A percentile compares a stretch with the other conserved stretches of the same genome.
phyloP scores from a whole-genome alignment of 176 grass and related monocot species.

The Alloteropsis semialata region DNA sequence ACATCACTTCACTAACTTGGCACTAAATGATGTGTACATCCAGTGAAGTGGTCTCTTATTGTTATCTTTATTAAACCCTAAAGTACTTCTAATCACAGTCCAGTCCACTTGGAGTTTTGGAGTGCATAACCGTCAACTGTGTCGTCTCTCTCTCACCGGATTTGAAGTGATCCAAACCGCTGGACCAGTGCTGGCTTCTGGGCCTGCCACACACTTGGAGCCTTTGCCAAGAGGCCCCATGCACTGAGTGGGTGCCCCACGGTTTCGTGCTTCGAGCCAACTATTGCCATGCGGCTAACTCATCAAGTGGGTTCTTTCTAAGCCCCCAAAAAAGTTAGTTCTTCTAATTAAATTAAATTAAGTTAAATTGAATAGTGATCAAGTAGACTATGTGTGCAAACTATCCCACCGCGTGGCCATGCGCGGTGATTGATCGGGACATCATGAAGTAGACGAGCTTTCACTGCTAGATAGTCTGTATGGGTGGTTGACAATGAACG shows the following conservation, averaged over 20 bases:
- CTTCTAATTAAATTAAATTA: not conserved
- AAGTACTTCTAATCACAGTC: not conserved
- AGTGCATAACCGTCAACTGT: not conserved
- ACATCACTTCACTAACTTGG: not conserved
- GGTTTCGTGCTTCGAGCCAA: not conserved
- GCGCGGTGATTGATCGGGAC: not conserved
- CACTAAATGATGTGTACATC: not conserved
- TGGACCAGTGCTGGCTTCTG: not conserved
- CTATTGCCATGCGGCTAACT: not conserved
- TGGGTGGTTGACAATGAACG: no score
- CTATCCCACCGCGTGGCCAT: not conserved
- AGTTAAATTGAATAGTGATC: not conserved
- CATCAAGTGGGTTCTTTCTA: not conserved
- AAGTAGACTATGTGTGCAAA: not conserved
- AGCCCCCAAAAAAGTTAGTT: no score
- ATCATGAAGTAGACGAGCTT: not conserved
- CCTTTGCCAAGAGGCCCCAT: not conserved
- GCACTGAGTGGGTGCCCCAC: not conserved
- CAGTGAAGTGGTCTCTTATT: not conserved
- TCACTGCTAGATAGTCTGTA: not conserved
- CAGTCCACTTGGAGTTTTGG: not conserved
- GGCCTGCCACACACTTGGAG: slow-evolving; percentile 10
- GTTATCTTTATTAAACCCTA: not conserved
- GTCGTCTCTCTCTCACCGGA: not conserved
- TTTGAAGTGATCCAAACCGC: not conserved